Base-by-base conservation (phyloP, 805 yeast genomes). In the Yarrowia porcina region DNA sequence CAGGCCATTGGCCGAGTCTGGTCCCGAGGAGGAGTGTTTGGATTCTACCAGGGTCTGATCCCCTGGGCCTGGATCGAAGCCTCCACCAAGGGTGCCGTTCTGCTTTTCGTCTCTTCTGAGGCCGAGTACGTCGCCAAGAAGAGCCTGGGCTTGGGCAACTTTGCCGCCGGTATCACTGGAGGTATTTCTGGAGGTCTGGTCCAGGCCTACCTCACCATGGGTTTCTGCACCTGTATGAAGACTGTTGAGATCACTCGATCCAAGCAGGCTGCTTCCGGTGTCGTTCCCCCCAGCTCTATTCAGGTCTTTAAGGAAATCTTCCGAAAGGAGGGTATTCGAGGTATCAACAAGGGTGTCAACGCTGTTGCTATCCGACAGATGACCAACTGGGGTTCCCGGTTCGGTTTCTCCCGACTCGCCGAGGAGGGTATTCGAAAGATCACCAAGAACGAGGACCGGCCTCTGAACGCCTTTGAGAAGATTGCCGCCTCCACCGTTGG, bases 41-140 rank as follows among this genome's bases (percentile, higher is more conserved):
- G 98, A 0, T 94, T 92, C 78, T 94, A 92, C 77, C 99, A 94
- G 76, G 99, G 99, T 32, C 81, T 94, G 73, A 92, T 93, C 67
- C 99, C 99, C 50, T 94, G 99, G 99, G 99, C 98, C 7, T 92
- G 98, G 97, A 89, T 94, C 69, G 99, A 93, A 76, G 99, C 97
- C 10, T 89, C 97, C n/a, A 94, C 99, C 36, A 94, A 94, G 75
- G 99, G 99, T 74, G 97, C 98, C 5, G 97, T 92, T 8, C 80
- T 94, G 63, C 80, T 94, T 68, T 94, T 94, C 70, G 97, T 91
- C 33, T 87, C 96, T 49, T 85, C 96, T 49, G 98, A 94, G 73
- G 89, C 91, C 60, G 98, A 94, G 76, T 90, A 89, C 75, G 82
- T 82, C 54, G 84, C 86, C 69, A 85, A 81, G 70, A 65, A 68